Evolutionary conservation across 2,329 filamentous ascomycete species (phyloP), one percentile per base, ranked within the genome.

Genomic region (Stagonosporopsis cucurbitacearum): DNA sequence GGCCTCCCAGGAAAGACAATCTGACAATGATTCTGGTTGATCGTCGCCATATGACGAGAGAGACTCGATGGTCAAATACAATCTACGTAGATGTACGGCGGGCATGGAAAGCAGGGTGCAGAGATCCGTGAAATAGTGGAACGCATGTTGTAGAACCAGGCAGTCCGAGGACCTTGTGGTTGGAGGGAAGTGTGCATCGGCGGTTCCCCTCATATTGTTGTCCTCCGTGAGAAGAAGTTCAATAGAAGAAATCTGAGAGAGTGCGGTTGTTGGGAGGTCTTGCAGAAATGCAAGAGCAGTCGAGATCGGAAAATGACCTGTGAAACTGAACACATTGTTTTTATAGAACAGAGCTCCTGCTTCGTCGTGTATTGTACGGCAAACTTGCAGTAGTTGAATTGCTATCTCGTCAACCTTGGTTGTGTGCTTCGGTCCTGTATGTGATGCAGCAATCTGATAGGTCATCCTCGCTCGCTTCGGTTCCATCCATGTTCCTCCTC

Each of bases 321-420:
- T 63, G 49, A 71, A 69, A 23, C 58, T 60, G 44, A 71, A 71
- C 5, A 49, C 48, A 22, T 67, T 68, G 32, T 59, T 64, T 12
- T 58, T 45, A 41, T 70, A 70, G 48, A 70, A 68, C 11, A 65
- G 22, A 15, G 62, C 50, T 19, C 44, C 46, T 17, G 66, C 65
- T 45, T 71, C 69, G 8, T n/a, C 8, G 25, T 68, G 60, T 5
- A 69, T 45, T 35, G 64, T 64, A 23, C 59, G 61, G 43, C 64
- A 68, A 2, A 65, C 60, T 32, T 57, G 61, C 23, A 69, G 35
- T 22, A 66, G 20, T 11, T 57, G 47, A 15, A 62, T 35, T 9
- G 57, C 43, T 37, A 64, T 50, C 9, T 23, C 40, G 9, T 48
- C 48, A 9, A 22, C n/a, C 4, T 12, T 7, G 20, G 43, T 19